Conservation (phyloP, 2,329 filamentous ascomycete species). For the Xylariales sp. region DNA sequence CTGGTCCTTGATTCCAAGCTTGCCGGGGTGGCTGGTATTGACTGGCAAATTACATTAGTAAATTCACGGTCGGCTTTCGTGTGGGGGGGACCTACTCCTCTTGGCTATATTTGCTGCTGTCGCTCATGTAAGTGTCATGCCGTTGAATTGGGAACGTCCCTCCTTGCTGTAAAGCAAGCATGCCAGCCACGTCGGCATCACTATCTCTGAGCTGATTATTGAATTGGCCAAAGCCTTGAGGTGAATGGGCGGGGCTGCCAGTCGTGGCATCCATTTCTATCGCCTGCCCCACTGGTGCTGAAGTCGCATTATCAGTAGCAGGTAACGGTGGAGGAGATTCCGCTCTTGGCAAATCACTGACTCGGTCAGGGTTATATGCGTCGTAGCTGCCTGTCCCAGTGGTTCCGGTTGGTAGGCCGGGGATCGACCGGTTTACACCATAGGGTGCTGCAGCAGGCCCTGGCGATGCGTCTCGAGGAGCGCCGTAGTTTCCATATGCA, state of each 20-base stretch:
- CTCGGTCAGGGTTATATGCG: constrained; percentile 38
- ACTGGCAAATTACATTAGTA: constrained; percentile 35
- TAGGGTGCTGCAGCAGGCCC: constrained; percentile 33
- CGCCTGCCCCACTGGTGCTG: constrained; percentile 53
- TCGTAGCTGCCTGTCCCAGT: constrained; percentile 31
- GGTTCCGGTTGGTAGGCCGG: constrained; percentile 29
- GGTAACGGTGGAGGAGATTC: constrained; percentile 61
- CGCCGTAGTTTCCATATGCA: constrained; percentile 22
- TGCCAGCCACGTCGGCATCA: constrained; percentile 67
- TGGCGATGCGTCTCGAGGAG: constrained; percentile 31
- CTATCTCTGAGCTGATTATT: constrained; percentile 51
- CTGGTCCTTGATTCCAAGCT: constrained; percentile 47
- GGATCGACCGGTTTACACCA: constrained; percentile 31
- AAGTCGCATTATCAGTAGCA: constrained; percentile 31
- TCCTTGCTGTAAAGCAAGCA: constrained; percentile 65
- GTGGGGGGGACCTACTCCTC: constrained; percentile 60
- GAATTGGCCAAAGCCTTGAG: constrained; percentile 39
- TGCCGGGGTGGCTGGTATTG: constrained; percentile 53
- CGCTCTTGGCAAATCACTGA: constrained; percentile 49
- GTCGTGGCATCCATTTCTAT: constrained; percentile 76
- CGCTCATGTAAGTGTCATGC: constrained; percentile 53
- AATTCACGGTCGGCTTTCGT: neutral
- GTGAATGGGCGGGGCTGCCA: constrained; percentile 43
- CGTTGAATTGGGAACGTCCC: constrained; percentile 30
- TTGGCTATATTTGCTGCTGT: constrained; percentile 67